phyloP scores from a whole-genome alignment of 1,284 basidiomycete species.

The Rhodotorula mucilaginosa region DNA sequence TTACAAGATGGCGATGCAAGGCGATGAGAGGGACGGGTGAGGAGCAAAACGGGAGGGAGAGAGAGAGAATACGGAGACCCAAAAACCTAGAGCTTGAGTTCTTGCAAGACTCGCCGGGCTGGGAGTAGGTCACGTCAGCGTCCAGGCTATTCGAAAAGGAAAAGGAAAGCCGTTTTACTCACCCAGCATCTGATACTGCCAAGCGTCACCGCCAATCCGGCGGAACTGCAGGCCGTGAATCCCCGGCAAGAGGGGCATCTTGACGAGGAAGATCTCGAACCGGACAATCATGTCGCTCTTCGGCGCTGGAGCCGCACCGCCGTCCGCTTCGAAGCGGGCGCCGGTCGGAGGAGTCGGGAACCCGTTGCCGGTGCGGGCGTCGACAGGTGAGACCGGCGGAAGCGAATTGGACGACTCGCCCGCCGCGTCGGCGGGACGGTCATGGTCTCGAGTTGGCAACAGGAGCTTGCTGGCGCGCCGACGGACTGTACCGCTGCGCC shows the following conservation, averaged over 20 bases:
- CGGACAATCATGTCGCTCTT: constrained; percentile 74
- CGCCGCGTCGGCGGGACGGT: not conserved
- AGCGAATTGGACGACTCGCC: constrained; percentile 35
- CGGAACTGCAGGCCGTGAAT: constrained; percentile 96
- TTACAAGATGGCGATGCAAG: not conserved
- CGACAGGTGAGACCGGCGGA: constrained; percentile 9
- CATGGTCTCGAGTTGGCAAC: constrained; percentile 51
- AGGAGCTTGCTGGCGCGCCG: constrained; percentile 74
- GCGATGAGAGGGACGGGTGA: not conserved
- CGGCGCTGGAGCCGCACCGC: constrained; percentile 56
- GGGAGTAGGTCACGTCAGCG: not conserved
- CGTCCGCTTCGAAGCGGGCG: constrained; percentile 10
- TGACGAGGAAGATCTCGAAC: constrained; percentile 92
- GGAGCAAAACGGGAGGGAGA: not conserved
- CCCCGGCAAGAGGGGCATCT: constrained; percentile 83
- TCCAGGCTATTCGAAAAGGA: too few species aligned
- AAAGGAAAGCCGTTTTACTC: constrained; percentile 38
- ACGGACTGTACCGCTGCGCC: constrained; percentile 54
- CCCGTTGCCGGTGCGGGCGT: not conserved
- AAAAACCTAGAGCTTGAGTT: constrained; percentile 24
- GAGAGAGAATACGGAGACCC: not conserved
- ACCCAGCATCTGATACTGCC: constrained; percentile 84
- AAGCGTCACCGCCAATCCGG: constrained; percentile 54
- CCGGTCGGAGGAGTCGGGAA: constrained; percentile 4
- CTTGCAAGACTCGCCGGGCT: constrained; percentile 30